Conservation (phyloP, 495 filamentous ascomycete genomes). For the Xylaria acuta region DNA sequence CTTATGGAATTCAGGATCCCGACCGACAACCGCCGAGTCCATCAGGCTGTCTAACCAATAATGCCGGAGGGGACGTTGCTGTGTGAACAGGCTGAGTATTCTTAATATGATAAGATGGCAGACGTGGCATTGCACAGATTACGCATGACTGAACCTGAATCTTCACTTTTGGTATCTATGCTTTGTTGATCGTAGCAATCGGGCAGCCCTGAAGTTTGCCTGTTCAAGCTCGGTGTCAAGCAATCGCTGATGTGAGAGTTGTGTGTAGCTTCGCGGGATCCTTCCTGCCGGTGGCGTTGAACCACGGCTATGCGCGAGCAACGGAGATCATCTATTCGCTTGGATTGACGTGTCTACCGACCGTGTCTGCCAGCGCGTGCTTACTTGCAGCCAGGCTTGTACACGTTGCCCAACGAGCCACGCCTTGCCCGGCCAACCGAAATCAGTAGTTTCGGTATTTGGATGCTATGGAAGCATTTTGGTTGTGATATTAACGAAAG, state of each 20-base stretch:
- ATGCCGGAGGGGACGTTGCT: not conserved
- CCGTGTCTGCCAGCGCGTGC: conserved; percentile 11
- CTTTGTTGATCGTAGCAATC: conserved; percentile 11
- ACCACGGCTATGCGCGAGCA: not conserved
- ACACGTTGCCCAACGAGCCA: conserved; percentile 25
- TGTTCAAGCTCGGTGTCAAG: conserved; percentile 19
- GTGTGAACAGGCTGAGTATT: conserved; percentile 7
- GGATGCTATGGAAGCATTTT: conserved; percentile 18
- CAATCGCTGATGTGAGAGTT: conserved; percentile 19
- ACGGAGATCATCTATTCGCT: conserved; percentile 5
- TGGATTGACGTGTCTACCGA: conserved; percentile 9
- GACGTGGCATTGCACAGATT: conserved; percentile 17
- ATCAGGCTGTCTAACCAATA: not conserved
- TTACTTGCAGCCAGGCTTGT: conserved; percentile 22
- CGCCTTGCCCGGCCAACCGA: conserved; percentile 12
- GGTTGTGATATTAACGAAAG: conserved; percentile 14
- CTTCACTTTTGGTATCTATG: conserved; percentile 3
- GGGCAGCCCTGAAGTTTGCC: conserved; percentile 19
- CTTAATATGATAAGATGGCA: conserved; percentile 13
- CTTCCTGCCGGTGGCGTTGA: conserved; percentile 18
- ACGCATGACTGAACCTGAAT: conserved; percentile 13
- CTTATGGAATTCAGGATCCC: not conserved
- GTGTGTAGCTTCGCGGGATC: not conserved
- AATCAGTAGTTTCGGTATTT: not conserved
- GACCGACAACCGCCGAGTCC: not conserved